Base-by-base conservation (phyloP, 106 monocot species). In the Hemerocallis citrina region DNA sequence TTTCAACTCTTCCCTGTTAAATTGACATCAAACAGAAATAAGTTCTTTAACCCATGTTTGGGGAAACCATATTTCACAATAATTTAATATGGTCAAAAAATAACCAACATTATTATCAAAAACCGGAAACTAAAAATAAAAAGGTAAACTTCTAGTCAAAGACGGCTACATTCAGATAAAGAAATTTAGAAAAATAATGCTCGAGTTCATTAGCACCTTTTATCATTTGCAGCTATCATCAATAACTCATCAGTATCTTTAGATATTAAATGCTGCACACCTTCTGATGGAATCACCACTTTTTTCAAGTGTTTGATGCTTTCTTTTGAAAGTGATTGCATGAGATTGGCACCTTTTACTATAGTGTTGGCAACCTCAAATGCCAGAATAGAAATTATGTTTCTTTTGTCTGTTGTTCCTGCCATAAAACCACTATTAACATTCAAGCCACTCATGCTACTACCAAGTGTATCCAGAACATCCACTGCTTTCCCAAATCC, bases 311-410 rank as follows among this genome's bases (percentile, higher is more conserved):
- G 62, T 52, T 66, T 81, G 28, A 84, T 65, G 42, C 57, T 84
- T 34, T 81, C 81, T 48, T 68, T 61, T 19, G 84, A 89, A 63
- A 89, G 77, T 47, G 81, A 81, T 16, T 84, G 74, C 80, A 89
- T 74, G 14, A 89, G 78, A 54, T 81, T 89, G 64, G 81, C 57
- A 43, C 81, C 89, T 57, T 81, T 84, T 15, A 80, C 73, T 38
- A 89, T 74, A 10, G 83, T 89, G 35, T 89, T 89, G 23, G 88
- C 83, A 46, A 89, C 89, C 72, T 89, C 89, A 64, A 89, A 89
- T 35, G 81, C 74, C 61, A 89, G 59, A 50, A 84, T 75, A 14
- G 63, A 58, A 65, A 89, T 72, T 69, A 81, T 81, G 45, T 66
- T 75, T 51, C 84, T 84, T 57, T 83, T 79, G n/a, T 55, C 61